Percentiles rank a stretch among this genome's conserved stretches.
phyloP scores from a whole-genome alignment of 2,329 filamentous ascomycete genomes.

The Neoascochyta sp. region DNA sequence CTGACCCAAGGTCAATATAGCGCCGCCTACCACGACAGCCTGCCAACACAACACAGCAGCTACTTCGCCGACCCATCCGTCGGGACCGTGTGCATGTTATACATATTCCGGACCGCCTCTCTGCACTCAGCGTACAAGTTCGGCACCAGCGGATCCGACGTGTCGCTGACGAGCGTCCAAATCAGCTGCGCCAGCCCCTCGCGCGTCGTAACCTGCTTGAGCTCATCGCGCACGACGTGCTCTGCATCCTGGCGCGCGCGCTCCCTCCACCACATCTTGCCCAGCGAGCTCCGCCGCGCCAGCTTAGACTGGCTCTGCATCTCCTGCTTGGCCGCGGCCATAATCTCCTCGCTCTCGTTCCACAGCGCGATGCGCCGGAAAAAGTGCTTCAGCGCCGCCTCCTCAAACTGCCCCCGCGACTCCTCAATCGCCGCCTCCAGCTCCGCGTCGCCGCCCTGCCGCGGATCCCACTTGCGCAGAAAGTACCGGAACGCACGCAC shows the following conservation, averaged over 20 bases:
- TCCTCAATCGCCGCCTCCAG: conserved; percentile 13
- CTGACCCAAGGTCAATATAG: no score
- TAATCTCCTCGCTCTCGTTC: conserved; percentile 15
- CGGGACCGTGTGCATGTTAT: conserved; percentile 11
- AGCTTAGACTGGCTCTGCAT: conserved; percentile 11
- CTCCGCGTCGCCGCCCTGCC: conserved; percentile 11
- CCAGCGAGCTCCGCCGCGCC: conserved; percentile 6
- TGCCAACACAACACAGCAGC: no score
- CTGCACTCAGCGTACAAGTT: conserved; percentile 12
- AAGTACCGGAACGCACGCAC: conserved; percentile 21
- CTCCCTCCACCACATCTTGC: conserved; percentile 14
- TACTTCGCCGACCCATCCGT: no score
- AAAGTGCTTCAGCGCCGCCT: conserved; percentile 19
- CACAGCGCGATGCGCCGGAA: conserved; percentile 19
- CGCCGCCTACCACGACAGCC: no score
- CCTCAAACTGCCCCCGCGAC: conserved; percentile 14
- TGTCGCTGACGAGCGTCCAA: conserved; percentile 20
- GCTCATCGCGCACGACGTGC: conserved; percentile 6
- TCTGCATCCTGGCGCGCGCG: conserved; percentile 6
- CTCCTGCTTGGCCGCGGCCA: conserved; percentile 10
- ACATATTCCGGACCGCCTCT: conserved; percentile 18
- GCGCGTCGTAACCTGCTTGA: conserved; percentile 21
- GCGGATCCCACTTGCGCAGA: conserved; percentile 17
- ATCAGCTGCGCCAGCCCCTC: conserved; percentile 25
- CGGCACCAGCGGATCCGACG: conserved; percentile 7